A percentile compares a stretch with the other conserved stretches of the same genome.
Conservation (phyloP, 2,329 filamentous ascomycete genomes). For the Hypocreales sp. region DNA sequence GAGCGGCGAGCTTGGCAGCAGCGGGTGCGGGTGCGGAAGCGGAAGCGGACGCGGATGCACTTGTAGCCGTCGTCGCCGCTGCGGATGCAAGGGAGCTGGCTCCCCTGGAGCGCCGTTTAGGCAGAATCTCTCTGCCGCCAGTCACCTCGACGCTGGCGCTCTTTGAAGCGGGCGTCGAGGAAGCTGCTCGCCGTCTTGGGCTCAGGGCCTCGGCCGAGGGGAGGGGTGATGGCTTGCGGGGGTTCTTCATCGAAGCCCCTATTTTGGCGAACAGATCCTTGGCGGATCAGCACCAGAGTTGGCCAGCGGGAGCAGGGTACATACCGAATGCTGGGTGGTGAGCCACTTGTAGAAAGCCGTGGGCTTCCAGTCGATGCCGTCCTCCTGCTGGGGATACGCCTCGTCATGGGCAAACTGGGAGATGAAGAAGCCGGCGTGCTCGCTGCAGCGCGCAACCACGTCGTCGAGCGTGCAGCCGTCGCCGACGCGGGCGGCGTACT, state of each 20-base stretch:
- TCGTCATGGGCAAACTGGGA: conserved; percentile 34
- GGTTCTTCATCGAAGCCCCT: conserved; percentile 8
- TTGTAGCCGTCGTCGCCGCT: too few species aligned
- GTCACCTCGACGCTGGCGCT: conserved; percentile 5
- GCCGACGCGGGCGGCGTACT: conserved; percentile 34
- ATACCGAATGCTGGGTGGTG: conserved; percentile 22
- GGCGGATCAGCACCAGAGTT: conserved; percentile 1
- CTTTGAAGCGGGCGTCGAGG: conserved; percentile 3
- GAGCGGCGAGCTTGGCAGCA: background rate
- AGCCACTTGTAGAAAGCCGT: conserved; percentile 37
- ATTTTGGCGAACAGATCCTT: conserved; percentile 13
- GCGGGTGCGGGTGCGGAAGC: too few species aligned
- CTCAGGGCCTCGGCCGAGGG: conserved; percentile 7
- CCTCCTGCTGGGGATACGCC: conserved; percentile 22
- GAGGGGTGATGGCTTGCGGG: conserved; percentile 5
- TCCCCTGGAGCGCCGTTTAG: background rate
- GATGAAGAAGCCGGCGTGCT: conserved; percentile 35
- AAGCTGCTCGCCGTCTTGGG: conserved; percentile 4
- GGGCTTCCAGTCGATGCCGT: conserved; percentile 22
- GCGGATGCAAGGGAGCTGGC: background rate
- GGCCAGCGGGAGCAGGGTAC: conserved; percentile 4
- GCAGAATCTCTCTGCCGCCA: background rate
- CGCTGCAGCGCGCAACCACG: conserved; percentile 26
- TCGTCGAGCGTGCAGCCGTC: conserved; percentile 36
- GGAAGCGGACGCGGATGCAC: too few species aligned